Base-by-base conservation (phyloP, 805 yeast species). In the Yarrowia osloensis region DNA sequence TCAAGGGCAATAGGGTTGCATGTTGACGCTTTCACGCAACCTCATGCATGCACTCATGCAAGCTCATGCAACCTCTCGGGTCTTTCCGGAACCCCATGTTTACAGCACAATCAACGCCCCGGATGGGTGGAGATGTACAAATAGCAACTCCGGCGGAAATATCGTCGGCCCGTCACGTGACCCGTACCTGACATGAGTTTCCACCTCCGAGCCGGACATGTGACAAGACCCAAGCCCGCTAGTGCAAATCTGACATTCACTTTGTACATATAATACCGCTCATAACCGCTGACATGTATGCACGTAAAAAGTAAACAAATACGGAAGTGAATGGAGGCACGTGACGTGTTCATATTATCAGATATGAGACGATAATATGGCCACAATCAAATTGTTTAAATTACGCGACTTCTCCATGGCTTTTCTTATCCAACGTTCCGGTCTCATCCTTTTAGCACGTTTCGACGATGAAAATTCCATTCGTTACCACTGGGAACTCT, bases 1-100 rank as follows among this genome's bases (percentile, higher is more conserved):
- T 54, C 62, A 54, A 54, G 62, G 46, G 62, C 49, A 57, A 57
- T 57, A 57, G 49, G 49, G 63, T 57, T 57, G 63, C 63, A 40
- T 57, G 63, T 39, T 40, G 63, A 57, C 63, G 63, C 49, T 57
- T 39, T 57, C 44, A 40, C 49, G 63, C 63, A 57, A 39, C 37
- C 28, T 29, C 49, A 37, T 40, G 63, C 49, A 57, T 39, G 44
- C 35, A 26, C 22, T 54, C 24, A 54, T 54, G 62, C 62, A 54
- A 21, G 26, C 17, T 54, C 24, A 37, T 57, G 63, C 63, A 40
- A 28, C 49, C 35, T 39, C 37, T 57, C 63, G 63, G 63, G 63
- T 28, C 49, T 57, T 40, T 57, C 28, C 63, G 63, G 63, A 57
- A 57, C 63, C 63, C 63, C 63, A 57, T 39, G 42, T 57, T 40